Conservation (phyloP, 2,329 filamentous ascomycete species). For the Colletotrichum sp. region DNA sequence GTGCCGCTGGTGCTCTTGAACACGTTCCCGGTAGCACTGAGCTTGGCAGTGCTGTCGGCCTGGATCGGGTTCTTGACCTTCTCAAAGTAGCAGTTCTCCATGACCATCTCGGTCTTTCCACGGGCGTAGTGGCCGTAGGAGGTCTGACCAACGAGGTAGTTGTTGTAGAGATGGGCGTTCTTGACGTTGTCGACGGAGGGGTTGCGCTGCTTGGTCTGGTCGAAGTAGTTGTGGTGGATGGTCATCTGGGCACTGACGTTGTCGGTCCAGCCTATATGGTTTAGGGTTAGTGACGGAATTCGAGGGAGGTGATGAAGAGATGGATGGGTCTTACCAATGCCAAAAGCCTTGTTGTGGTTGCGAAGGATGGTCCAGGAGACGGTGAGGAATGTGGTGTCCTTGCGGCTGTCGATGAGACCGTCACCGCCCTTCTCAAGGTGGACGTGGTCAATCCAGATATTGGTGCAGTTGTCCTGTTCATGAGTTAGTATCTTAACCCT, state of each 20-base stretch:
- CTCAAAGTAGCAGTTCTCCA: conserved; percentile 31
- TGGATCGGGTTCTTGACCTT: conserved; percentile 25
- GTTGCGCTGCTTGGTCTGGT: conserved; percentile 28
- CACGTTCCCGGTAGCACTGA: conserved; percentile 19
- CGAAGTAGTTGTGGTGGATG: conserved; percentile 29
- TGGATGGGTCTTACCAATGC: conserved; percentile 23
- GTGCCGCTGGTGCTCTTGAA: conserved; percentile 16
- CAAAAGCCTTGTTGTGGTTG: conserved; percentile 30
- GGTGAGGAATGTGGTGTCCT: conserved; percentile 29
- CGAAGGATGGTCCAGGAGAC: conserved; percentile 29
- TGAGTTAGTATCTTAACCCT: not conserved
- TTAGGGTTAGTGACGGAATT: not conserved
- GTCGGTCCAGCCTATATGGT: conserved; percentile 27
- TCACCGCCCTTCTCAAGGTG: conserved; percentile 27
- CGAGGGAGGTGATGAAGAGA: not conserved
- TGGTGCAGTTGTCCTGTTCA: conserved; percentile 17
- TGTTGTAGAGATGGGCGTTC: conserved; percentile 31
- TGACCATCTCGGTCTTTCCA: conserved; percentile 25
- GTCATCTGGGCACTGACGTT: conserved; percentile 27
- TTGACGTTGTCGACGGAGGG: conserved; percentile 28
- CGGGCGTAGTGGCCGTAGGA: conserved; percentile 29
- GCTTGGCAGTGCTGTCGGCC: conserved; percentile 16
- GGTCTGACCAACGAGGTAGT: conserved; percentile 26
- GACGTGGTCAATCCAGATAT: conserved; percentile 31
- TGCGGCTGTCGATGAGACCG: conserved; percentile 28